phyloP scores from a whole-genome alignment of 2,329 filamentous ascomycete genomes.

The Neonectria coccinea region DNA sequence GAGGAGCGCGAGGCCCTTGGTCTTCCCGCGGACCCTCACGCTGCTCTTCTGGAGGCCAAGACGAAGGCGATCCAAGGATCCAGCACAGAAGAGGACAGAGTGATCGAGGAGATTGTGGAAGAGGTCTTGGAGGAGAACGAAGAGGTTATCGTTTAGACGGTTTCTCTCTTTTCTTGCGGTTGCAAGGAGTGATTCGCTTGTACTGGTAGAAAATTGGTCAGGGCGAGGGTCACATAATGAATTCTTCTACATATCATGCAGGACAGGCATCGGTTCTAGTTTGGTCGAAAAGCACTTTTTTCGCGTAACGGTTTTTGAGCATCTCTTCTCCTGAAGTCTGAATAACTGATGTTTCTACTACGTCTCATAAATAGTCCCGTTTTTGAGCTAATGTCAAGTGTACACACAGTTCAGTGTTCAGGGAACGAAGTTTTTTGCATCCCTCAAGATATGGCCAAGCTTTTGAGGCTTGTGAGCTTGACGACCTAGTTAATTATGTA shows the following conservation, averaged over 20 bases:
- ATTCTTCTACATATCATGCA: conserved; percentile 41
- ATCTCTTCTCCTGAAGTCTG: neutral
- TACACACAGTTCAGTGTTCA: neutral
- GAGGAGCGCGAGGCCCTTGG: conserved; percentile 78
- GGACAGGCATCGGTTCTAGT: conserved; percentile 29
- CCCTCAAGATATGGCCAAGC: neutral
- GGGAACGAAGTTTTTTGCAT: neutral
- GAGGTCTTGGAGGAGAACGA: conserved; percentile 89
- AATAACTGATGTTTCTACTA: neutral
- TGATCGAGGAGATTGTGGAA: conserved; percentile 90
- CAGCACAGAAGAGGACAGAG: conserved; percentile 75
- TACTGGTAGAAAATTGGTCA: conserved; percentile 50
- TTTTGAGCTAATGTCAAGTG: neutral
- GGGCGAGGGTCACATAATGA: conserved; percentile 52
- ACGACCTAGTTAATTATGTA: neutral
- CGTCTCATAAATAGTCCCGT: neutral
- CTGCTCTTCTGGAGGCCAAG: conserved; percentile 70
- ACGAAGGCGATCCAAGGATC: conserved; percentile 62
- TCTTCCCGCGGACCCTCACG: conserved; percentile 73
- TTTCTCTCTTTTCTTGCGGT: conserved; percentile 46
- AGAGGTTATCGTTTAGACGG: conserved; percentile 68
- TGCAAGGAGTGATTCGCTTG: conserved; percentile 49
- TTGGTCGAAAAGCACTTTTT: conserved; percentile 37
- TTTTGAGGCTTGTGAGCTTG: neutral
- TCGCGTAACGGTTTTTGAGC: neutral